Evolutionary conservation across 176 grass and related monocot species (phyloP).

Genomic region (Triticum urartu): DNA sequence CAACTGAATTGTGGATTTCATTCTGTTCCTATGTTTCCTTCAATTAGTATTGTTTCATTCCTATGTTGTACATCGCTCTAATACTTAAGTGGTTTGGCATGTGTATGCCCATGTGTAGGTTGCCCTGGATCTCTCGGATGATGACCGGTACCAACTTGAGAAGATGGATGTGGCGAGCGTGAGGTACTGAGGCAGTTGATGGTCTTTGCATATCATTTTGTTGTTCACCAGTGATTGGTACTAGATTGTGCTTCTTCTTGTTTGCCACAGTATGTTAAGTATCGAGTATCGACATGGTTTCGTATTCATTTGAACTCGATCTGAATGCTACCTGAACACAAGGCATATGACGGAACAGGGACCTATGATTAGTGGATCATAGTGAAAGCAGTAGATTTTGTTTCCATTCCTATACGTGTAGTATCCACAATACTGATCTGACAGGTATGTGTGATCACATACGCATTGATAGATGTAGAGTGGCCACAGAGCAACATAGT

Average conservation of each 20-base stretch:
- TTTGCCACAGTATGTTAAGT: background rate
- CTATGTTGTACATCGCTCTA: background rate
- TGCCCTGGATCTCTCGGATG: slow-evolving; percentile 78
- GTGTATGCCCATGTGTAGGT: slow-evolving; percentile 38
- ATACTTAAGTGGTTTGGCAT: background rate
- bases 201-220: background rate
- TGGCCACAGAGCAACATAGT: background rate
- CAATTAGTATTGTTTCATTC: background rate
- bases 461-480: background rate
- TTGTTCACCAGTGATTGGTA: background rate
- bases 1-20: background rate
- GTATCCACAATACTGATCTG: background rate
- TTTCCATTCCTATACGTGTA: background rate
- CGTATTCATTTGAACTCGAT: background rate
- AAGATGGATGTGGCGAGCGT: slow-evolving; percentile 63
- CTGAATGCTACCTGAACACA: background rate
- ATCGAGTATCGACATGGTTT: background rate
- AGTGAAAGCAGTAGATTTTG: background rate
- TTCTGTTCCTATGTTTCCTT: background rate
- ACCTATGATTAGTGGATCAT: background rate
- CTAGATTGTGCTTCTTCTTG: background rate
- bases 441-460: background rate
- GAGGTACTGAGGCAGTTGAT: slow-evolving; percentile 60
- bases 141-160: slow-evolving; percentile 70
- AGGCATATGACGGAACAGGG: background rate